Evolutionary conservation across 2,329 filamentous ascomycete species (phyloP), one percentile per base, ranked within the genome.

Genomic region (Xylaria sp.): DNA sequence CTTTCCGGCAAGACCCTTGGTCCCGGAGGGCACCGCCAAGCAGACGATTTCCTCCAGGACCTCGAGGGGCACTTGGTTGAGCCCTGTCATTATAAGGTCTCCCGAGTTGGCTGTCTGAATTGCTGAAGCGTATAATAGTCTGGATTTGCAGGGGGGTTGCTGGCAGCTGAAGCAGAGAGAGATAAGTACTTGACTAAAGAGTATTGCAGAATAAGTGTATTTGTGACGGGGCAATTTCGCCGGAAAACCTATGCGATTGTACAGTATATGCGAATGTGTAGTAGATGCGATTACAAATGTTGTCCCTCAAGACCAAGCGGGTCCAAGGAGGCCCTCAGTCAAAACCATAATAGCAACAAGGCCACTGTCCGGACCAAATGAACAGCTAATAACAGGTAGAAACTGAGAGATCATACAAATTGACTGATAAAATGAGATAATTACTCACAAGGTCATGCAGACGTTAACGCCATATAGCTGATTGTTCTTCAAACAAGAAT

Each of bases 31-130:
- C 59, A 69, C 1, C 46, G 55, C 48, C 46, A 18, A 20, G 20
- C 12, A n/a, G 63, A 66, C 48, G 59, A 68, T 63, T 23, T 63
- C 59, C 63, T 66, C 63, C 9, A 66, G 46, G 58, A 69, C 15
- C 39, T 66, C 63, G n/a, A 60, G n/a, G n/a, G 66, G 66, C 20
- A 69, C 7, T 2, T 62, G 15, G 30, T 28, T 25, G n/a, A 68
- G 36, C 18, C 20, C 50, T 28, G 46, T 28, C 66, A 68, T 68
- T 15, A 12, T 43, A 34, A 12, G 39, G 10, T 25, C 30, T 52
- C 60, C 45, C 2, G 43, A 28, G 3, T 20, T 13, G 32, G 25
- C 3, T 43, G 15, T 23, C 23, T 53, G 3, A 8, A 28, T 57
- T 63, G 56, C 18, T 60, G 30, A 32, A 28, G n/a, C 20, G 32